phyloP scores from a whole-genome alignment of 768 basidiomycete species.

The Leucocoprinus sp. region DNA sequence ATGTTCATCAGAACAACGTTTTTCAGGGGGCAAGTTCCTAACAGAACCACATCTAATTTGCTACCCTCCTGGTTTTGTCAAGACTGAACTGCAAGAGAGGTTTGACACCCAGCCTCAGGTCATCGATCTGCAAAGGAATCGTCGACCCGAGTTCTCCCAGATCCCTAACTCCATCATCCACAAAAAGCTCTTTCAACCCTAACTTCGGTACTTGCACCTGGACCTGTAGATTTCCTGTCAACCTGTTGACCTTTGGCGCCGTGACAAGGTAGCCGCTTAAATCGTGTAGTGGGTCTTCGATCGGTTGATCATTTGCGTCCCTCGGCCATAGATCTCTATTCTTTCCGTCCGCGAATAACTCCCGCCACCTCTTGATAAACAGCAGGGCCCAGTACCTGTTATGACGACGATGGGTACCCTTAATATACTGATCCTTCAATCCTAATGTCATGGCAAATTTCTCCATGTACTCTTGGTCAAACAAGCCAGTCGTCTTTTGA shows the following conservation, averaged over 20 bases:
- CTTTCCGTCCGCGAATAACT: conserved; percentile 4
- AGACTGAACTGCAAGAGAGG: conserved; percentile 15
- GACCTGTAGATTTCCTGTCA: conserved; percentile 10
- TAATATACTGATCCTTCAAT: conserved; percentile 16
- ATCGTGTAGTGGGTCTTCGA: conserved; percentile 18
- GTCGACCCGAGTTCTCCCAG: neutral
- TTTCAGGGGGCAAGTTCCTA: neutral
- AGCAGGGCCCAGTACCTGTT: conserved; percentile 25
- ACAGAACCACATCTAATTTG: neutral
- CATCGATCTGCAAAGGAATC: conserved; percentile 19
- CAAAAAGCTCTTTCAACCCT: conserved; percentile 15
- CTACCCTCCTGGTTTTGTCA: conserved; percentile 1
- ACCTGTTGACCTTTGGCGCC: conserved; percentile 10
- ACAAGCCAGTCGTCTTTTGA: conserved; percentile 24
- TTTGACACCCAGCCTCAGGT: conserved; percentile 22
- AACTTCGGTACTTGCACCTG: conserved; percentile 18
- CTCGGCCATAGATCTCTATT: conserved; percentile 5
- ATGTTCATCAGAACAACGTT: too few species aligned
- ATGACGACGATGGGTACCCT: conserved; percentile 18
- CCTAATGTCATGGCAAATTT: conserved; percentile 27
- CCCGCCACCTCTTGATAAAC: conserved; percentile 31
- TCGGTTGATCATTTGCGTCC: neutral
- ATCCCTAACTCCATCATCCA: neutral
- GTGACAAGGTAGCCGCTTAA: conserved; percentile 18
- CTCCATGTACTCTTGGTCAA: conserved; percentile 39